Percentiles rank a stretch among this genome's conserved stretches.
These are phyloP conservation scores for Psophocarpus tetragonolobus DNA, from an alignment of 306 rosid species.

Conservation along the genomic window DNA sequence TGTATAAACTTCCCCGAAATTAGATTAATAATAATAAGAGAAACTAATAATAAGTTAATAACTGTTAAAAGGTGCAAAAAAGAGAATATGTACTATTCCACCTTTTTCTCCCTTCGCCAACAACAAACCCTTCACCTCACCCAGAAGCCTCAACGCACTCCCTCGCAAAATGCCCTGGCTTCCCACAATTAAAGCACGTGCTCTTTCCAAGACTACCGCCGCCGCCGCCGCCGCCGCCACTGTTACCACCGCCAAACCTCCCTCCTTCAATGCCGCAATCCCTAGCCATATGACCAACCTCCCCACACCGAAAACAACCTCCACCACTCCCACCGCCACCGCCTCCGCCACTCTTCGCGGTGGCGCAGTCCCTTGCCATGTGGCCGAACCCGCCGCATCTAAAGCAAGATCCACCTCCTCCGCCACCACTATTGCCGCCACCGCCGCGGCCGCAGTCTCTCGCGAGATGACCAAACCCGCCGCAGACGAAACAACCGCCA, in stretches of 20 bases:
- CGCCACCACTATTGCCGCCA: constrained; percentile 10
- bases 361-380: constrained; percentile 62
- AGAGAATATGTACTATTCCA: constrained; percentile 62
- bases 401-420: constrained; percentile 48
- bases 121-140: constrained; percentile 15
- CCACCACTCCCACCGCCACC: constrained; percentile 44
- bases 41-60: constrained; percentile 25
- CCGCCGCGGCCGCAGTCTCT: constrained; percentile 63
- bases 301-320: constrained; percentile 62
- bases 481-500: constrained; percentile 59
- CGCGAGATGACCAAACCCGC: constrained; percentile 70
- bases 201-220: constrained; percentile 23
- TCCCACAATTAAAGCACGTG: constrained; percentile 73
- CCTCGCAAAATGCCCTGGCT: constrained; percentile 74
- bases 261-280: constrained; percentile 55
- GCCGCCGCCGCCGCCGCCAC: constrained; percentile 24
- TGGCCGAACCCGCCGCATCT: constrained; percentile 65
- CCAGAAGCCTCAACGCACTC: constrained; percentile 62
- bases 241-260: constrained; percentile 30
- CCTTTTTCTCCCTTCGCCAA: constrained; percentile 43
- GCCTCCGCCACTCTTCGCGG: background rate
- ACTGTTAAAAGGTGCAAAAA: constrained; percentile 19
- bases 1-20: constrained; percentile 40
- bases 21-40: constrained; percentile 29
- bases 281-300: constrained; percentile 70